Evolutionary conservation across 768 basidiomycete genomes (phyloP).

Genomic region (Wakefieldia striispora): DNA sequence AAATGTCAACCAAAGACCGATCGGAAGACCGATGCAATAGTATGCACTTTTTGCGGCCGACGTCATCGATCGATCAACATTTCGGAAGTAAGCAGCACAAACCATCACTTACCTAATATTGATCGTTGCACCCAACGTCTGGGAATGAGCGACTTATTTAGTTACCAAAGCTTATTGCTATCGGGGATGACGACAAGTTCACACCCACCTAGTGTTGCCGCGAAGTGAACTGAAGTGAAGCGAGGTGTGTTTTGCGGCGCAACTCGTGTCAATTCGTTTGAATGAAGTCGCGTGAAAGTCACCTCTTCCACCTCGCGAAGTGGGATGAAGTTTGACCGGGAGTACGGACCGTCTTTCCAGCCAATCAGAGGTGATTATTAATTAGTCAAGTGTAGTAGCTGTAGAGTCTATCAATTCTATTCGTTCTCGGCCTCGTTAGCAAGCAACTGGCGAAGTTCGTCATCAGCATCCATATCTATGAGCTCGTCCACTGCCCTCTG

Average conservation of each 20-base stretch:
- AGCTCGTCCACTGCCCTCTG: not conserved
- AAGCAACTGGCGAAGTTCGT: not conserved
- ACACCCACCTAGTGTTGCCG: conserved; percentile 11
- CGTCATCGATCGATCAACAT: not conserved
- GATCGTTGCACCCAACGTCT: conserved; percentile 71
- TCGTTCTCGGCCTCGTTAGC: not conserved
- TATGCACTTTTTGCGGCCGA: conserved; percentile 50
- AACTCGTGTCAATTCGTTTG: not conserved
- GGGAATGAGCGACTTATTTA: conserved; percentile 24
- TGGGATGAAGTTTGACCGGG: not conserved
- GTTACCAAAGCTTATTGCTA: not conserved
- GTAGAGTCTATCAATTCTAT: too few relatives aligned
- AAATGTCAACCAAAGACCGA: conserved; percentile 80
- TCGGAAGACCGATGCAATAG: conserved; percentile 79
- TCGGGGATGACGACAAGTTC: not conserved
- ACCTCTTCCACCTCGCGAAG: not conserved
- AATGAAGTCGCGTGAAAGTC: not conserved
- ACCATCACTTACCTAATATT: conserved; percentile 57
- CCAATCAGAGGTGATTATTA: not conserved
- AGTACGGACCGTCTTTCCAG: not conserved
- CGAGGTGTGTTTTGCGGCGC: not conserved
- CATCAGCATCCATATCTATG: not conserved
- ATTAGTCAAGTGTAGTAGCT: too few relatives aligned
- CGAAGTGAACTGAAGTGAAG: not conserved
- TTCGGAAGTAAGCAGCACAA: not conserved